Evolutionary conservation across 1,284 basidiomycete genomes (phyloP).

Genomic region (Veloboletus limbatus): DNA sequence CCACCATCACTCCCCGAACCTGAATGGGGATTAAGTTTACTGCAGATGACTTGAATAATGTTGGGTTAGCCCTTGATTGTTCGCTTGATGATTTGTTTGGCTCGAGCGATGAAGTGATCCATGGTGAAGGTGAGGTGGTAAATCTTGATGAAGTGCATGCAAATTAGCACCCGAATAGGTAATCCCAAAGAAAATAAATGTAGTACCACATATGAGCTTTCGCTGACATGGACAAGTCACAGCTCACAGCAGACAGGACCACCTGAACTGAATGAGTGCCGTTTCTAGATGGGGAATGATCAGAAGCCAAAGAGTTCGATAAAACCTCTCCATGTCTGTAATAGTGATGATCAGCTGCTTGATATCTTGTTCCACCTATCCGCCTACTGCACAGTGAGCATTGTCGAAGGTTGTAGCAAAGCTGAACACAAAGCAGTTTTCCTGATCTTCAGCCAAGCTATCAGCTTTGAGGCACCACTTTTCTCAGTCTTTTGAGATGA

Average conservation of each 20-base stretch:
- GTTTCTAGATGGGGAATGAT: constrained; percentile 10
- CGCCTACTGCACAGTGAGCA: constrained; percentile 39
- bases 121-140: constrained; percentile 52
- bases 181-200: constrained; percentile 10
- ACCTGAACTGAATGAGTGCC: constrained; percentile 42
- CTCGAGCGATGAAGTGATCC: constrained; percentile 49
- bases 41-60: constrained; percentile 2
- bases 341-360: constrained; percentile 23
- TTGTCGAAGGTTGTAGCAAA: constrained; percentile 39
- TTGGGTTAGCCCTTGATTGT: constrained; percentile 44
- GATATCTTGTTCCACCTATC: constrained; percentile 33
- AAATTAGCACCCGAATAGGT: constrained; percentile 16
- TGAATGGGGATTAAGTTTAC: constrained; percentile 7
- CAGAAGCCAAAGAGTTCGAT: constrained; percentile 1
- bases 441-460: constrained; percentile 57
- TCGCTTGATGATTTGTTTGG: constrained; percentile 48
- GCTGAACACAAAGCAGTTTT: constrained; percentile 36
- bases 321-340: constrained; percentile 25
- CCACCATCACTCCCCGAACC: constrained; percentile 29
- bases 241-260: constrained; percentile 48
- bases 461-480: constrained; percentile 46
- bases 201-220: constrained; percentile 33
- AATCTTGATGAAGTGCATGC: constrained; percentile 36
- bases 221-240: constrained; percentile 54
- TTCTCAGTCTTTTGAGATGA: constrained; percentile 37